Evolutionary conservation across 1,284 basidiomycete genomes (phyloP).

Genomic region (Peniophora sp.): DNA sequence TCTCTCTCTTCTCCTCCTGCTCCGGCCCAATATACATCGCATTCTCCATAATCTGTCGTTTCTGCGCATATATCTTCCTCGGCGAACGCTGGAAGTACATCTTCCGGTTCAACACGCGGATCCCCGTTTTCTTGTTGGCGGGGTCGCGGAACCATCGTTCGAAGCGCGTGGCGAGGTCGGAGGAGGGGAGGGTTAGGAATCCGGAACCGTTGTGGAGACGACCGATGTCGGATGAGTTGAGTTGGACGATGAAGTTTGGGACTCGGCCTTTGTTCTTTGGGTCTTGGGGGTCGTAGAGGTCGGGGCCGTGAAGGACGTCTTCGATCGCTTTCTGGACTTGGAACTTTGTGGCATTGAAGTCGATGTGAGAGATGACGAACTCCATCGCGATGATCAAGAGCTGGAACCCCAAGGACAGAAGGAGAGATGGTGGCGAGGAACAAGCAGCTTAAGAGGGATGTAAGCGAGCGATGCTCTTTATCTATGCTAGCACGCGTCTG

Average conservation of each 20-base stretch:
- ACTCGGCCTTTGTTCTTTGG: constrained; percentile 5
- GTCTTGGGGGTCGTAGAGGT: constrained; percentile 9
- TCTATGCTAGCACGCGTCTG: too few relatives aligned
- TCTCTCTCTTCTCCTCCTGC: constrained; percentile 3
- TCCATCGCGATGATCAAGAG: too few relatives aligned
- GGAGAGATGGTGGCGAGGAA: too few relatives aligned
- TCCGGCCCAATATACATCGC: constrained; percentile 11
- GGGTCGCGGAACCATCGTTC: constrained; percentile 7
- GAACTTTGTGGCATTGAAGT: constrained; percentile 9
- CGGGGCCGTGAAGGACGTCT: constrained; percentile 10
- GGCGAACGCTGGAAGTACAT: not conserved
- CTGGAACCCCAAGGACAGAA: too few relatives aligned
- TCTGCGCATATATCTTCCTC: not conserved
- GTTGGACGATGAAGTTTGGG: constrained; percentile 13
- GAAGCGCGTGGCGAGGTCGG: constrained; percentile 3
- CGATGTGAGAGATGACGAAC: constrained; percentile 7
- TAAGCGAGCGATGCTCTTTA: too few relatives aligned
- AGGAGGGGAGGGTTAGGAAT: constrained; percentile 8
- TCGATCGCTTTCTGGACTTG: constrained; percentile 13
- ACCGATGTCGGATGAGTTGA: constrained; percentile 8
- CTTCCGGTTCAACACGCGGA: constrained; percentile 3
- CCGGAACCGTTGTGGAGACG: constrained; percentile 11
- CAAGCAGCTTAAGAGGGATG: too few relatives aligned
- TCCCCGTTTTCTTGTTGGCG: not conserved
- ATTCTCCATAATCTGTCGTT: constrained; percentile 8